phyloP scores from a whole-genome alignment of 164 flowering plant genomes.

The Aristolochia contorta region DNA sequence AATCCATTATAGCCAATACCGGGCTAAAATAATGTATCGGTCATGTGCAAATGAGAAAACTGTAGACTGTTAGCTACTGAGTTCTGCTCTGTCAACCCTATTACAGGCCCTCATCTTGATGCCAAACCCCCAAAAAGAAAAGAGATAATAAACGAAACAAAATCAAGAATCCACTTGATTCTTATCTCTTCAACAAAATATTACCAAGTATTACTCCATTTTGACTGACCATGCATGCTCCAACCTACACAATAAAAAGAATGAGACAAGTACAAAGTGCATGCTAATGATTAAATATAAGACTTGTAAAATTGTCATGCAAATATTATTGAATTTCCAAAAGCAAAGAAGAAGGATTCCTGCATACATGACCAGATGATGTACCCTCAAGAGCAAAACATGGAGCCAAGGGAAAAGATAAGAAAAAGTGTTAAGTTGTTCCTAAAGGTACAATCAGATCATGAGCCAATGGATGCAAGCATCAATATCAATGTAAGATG shows the following conservation, averaged over 20 bases:
- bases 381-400: too few species aligned
- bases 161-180: not conserved
- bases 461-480: too few species aligned
- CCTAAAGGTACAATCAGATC: too few species aligned
- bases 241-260: constrained; percentile 42
- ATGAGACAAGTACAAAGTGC: not conserved
- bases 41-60: not conserved
- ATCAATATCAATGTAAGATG: too few species aligned
- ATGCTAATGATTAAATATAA: not conserved
- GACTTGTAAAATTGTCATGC: not conserved
- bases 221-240: constrained; percentile 88
- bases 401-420: too few species aligned
- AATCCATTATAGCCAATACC: constrained; percentile 99
- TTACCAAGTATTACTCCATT: constrained; percentile 80
- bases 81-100: not conserved
- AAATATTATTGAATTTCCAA: too few species aligned
- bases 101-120: not conserved
- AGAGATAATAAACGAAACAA: not conserved
- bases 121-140: not conserved
- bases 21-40: constrained; percentile 13
- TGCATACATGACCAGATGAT: too few species aligned
- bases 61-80: not conserved
- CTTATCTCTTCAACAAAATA: not conserved
- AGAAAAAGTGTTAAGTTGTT: too few species aligned
- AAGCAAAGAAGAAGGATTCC: too few species aligned